phyloP scores from a whole-genome alignment of 2,329 filamentous ascomycete genomes.

The Aspergillus hiratsukae region DNA sequence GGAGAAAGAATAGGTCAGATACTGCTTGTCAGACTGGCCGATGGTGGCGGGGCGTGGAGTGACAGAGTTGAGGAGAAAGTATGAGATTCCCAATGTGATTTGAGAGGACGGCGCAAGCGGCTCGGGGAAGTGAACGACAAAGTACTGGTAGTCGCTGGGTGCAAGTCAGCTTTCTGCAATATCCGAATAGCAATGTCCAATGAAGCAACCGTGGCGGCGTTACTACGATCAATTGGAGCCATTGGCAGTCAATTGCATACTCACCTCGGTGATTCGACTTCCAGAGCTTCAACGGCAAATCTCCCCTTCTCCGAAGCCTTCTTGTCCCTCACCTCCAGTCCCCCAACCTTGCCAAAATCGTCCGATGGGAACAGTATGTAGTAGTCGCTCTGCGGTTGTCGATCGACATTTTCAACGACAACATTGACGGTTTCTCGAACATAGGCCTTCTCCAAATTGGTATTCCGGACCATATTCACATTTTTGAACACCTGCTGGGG shows the following conservation, averaged over 20 bases:
- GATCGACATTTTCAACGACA: conserved; percentile 83
- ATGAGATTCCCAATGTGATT: conserved; percentile 82
- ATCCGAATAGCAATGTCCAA: background rate
- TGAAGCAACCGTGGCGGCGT: conserved; percentile 13
- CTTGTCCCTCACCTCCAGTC: conserved; percentile 87
- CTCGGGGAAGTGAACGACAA: conserved; percentile 71
- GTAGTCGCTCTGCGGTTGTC: conserved; percentile 79
- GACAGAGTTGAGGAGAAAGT: conserved; percentile 74
- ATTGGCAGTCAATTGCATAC: conserved; percentile 48
- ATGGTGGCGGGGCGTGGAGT: conserved; percentile 76
- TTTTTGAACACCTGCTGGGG: conserved; percentile 93
- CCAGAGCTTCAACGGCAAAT: conserved; percentile 67
- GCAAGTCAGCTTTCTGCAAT: conserved; percentile 17
- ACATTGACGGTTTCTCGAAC: conserved; percentile 88
- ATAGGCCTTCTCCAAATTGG: conserved; percentile 91
- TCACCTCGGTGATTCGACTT: conserved; percentile 52
- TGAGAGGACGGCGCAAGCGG: conserved; percentile 72
- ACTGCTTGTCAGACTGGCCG: conserved; percentile 81
- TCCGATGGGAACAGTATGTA: conserved; percentile 79
- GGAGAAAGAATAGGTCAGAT: conserved; percentile 78
- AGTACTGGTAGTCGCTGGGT: conserved; percentile 70
- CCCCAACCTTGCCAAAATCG: conserved; percentile 72
- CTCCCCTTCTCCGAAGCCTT: conserved; percentile 65
- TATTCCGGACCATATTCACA: conserved; percentile 79
- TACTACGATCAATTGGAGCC: conserved; percentile 9